A percentile compares a stretch with the other conserved stretches of the same genome.
Evolutionary conservation across 768 basidiomycete species (phyloP).

Genomic region (Leucocoprinus leucothites): DNA sequence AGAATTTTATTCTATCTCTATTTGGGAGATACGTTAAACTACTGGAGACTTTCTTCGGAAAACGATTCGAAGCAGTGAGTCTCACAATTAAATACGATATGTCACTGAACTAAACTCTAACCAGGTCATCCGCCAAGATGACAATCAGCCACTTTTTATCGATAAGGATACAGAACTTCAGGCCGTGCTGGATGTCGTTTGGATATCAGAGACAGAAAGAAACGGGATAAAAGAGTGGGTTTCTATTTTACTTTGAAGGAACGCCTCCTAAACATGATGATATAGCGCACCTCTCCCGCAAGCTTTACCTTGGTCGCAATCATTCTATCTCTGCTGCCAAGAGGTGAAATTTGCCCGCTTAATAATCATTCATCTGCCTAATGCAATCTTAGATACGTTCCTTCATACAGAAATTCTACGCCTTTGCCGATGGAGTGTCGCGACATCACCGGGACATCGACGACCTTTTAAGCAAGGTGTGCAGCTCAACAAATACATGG

Average conservation of each 20-base stretch:
- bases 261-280: slow-evolving; percentile 11
- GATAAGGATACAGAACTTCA: slow-evolving; percentile 61
- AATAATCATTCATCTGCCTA: background rate
- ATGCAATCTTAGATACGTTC: slow-evolving; percentile 58
- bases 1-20: slow-evolving; percentile 79
- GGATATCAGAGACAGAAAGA: slow-evolving; percentile 71
- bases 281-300: slow-evolving; percentile 62
- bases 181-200: slow-evolving; percentile 75
- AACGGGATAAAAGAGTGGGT: slow-evolving; percentile 55
- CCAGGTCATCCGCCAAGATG: slow-evolving; percentile 83
- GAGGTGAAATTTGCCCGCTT: slow-evolving; percentile 44
- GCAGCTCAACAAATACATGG: background rate
- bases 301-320: slow-evolving; percentile 89
- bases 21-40: slow-evolving; percentile 89
- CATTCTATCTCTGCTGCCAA: slow-evolving; percentile 93
- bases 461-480: slow-evolving; percentile 83
- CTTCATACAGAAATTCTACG: slow-evolving; percentile 94
- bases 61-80: slow-evolving; percentile 76
- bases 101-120: background rate
- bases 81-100: background rate
- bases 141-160: slow-evolving; percentile 84
- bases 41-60: slow-evolving; percentile 77
- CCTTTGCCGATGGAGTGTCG: slow-evolving; percentile 92
- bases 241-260: background rate
- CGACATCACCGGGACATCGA: slow-evolving; percentile 92